Evolutionary conservation across 2,329 filamentous ascomycete species (phyloP), one percentile per base, ranked within the genome.

Genomic region (Pochonia chlamydosporia): DNA sequence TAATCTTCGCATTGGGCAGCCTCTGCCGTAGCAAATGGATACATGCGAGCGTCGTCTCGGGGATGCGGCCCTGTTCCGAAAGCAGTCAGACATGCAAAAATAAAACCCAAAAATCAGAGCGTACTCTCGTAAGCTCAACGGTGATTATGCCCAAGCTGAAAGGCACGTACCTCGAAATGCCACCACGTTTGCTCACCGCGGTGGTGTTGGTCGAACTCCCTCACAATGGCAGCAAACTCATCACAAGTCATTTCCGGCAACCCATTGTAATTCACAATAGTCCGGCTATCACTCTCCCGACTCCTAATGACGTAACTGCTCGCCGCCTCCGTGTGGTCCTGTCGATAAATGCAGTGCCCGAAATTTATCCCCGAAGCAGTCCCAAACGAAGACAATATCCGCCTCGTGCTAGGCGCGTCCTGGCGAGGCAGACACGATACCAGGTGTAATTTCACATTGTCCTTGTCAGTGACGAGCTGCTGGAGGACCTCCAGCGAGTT

Each of bases 401-500:
- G 71, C 39, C 62, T 59, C 1, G 75, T 74, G 26, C 76, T 78
- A 9, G 70, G 53, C 1, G 82, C 78, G 3, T 67, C 60, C 26
- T 56, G 61, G n/a, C 65, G 65, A 1, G 85, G 84, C 3, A 89
- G 69, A 48, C 67, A 68, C 18, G 75, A 67, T 21, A 81, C 63
- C 24, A 81, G 66, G 55, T 77, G 67, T 36, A 65, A 60, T 40
- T 56, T 57, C 31, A 70, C 54, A 46, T 45, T 44, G 49, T 55
- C 57, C 37, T 21, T 42, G 13, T 13, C 21, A 16, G 11, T n/a
- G 46, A 81, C 57, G 16, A 87, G 72, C 60, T 89, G 83, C 51
- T 80, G 74, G 23, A 90, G 68, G 8, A 90, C 85, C 59, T 89
- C 76, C 28, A 89, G 74, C 3, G 79, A 78, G 61, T 90, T 90